Evolutionary conservation across 352 stramenopile genomes (phyloP).

Genomic region (Globisporangium iwayamae): DNA sequence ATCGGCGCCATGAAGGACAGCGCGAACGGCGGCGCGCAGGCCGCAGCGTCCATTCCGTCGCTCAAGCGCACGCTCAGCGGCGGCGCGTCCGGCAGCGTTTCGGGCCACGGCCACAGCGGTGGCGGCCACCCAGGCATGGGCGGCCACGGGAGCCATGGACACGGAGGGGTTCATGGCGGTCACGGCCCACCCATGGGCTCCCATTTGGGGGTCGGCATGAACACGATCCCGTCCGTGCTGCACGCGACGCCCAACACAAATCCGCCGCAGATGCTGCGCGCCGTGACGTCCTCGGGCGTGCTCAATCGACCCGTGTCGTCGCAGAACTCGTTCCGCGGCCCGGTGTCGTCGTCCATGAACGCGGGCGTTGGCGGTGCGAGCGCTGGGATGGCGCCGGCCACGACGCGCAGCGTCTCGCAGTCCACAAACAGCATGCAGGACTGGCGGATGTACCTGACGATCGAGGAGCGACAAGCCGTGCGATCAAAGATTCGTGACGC

Average conservation of each 20-base stretch:
- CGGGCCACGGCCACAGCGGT: constrained; percentile 18
- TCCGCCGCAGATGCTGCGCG: constrained; percentile 80
- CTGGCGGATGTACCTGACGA: constrained; percentile 89
- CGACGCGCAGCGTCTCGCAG: constrained; percentile 57
- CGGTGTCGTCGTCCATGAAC: constrained; percentile 16
- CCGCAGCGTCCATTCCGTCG: constrained; percentile 66
- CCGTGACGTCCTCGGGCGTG: constrained; percentile 77
- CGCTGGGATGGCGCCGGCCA: constrained; percentile 25
- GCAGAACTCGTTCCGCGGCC: constrained; percentile 23
- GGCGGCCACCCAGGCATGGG: constrained; percentile 22
- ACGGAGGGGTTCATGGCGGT: not conserved
- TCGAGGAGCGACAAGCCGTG: constrained; percentile 86
- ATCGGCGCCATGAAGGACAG: constrained; percentile 64
- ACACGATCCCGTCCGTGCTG: constrained; percentile 76
- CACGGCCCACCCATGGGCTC: constrained; percentile 11
- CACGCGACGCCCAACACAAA: constrained; percentile 65
- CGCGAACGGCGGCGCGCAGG: constrained; percentile 35
- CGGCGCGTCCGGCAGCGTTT: constrained; percentile 32
- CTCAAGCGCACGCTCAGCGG: constrained; percentile 84
- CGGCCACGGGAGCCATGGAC: constrained; percentile 27
- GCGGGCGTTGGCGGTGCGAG: constrained; percentile 8
- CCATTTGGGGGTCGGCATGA: constrained; percentile 64
- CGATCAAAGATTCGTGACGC: constrained; percentile 85
- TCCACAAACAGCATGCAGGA: constrained; percentile 70
- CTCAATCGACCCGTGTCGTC: constrained; percentile 58